phyloP scores from a whole-genome alignment of 2,329 filamentous ascomycete species.

The Macrophomina tecta region DNA sequence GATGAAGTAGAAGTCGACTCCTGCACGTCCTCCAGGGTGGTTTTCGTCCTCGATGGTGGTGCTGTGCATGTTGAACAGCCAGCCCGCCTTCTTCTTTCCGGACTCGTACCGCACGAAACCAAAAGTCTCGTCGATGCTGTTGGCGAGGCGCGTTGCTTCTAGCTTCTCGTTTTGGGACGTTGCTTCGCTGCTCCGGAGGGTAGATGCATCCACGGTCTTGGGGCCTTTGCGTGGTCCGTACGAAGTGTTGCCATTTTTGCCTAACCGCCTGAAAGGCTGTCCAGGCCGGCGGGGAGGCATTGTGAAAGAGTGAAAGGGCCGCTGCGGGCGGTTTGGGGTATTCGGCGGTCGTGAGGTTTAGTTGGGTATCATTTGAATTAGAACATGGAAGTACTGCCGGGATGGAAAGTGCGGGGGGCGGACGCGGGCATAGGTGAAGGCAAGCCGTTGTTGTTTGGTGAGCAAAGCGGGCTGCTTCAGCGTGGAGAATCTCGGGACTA shows the following conservation, averaged over 20 bases:
- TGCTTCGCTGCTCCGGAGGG: constrained; percentile 75
- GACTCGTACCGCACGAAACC: constrained; percentile 92
- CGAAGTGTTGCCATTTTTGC: constrained; percentile 48
- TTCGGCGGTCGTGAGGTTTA: constrained; percentile 1
- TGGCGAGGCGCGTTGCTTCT: constrained; percentile 81
- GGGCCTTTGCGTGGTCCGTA: constrained; percentile 61
- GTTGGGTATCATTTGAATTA: constrained; percentile 41
- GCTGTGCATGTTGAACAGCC: constrained; percentile 94
- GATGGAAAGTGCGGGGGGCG: background rate
- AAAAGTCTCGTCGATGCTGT: constrained; percentile 92
- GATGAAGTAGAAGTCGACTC: constrained; percentile 96
- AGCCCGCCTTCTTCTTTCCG: constrained; percentile 83
- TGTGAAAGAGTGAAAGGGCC: constrained; percentile 29
- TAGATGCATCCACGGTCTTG: constrained; percentile 80
- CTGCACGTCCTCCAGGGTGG: constrained; percentile 81
- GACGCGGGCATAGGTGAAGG: background rate
- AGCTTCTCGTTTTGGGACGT: constrained; percentile 93
- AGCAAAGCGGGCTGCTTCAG: constrained; percentile 4
- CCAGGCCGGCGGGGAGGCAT: constrained; percentile 54
- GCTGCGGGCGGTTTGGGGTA: constrained; percentile 8
- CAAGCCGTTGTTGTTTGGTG: constrained; percentile 3
- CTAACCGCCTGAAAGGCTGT: constrained; percentile 51
- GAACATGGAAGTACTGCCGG: background rate
- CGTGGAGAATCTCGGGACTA: constrained; percentile 15
- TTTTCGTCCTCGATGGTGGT: constrained; percentile 86